Evolutionary conservation across 2,329 filamentous ascomycete genomes (phyloP), one percentile per base, ranked within the genome.

Genomic region (Cladophialophora yegresii): DNA sequence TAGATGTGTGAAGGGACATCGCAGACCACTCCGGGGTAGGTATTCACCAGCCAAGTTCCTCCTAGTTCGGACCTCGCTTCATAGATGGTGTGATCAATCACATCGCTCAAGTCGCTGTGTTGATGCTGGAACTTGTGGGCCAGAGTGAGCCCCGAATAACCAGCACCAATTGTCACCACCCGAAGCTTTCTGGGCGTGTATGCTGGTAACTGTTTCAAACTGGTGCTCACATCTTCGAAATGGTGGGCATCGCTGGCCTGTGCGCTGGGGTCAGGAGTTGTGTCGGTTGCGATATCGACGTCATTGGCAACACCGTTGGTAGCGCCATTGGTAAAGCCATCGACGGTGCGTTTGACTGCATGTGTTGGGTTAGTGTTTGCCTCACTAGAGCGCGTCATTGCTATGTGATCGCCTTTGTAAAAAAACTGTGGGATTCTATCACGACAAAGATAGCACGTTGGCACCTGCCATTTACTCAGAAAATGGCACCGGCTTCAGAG

Each of bases 1-100:
- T 91, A 91, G 20, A 87, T 86, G 72, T 89, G 86, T 0, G 87
- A 84, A 0, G 88, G 87, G 12, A 91, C 84, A 73, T 90, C 87
- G 69, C 88, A 91, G 47, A 57, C 45, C 7, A 67, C 77, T 3
- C 78, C 79, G 0, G 77, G 78, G 62, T 79, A 80, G 1, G 71
- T 70, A 55, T 80, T 80, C 49, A 77, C 78, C 4, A 77, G 69
- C 75, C 75, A 77, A 0, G 78, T 80, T 7, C 78, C 78, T 9
- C 78, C 79, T 20, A 81, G 64, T 16, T 76, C 74, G 10, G 56
- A 55, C 54, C 75, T 73, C 65, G 76, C 75, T 69, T 82, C 80
- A 58, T 79, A 82, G 59, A 82, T 77, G 0, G 74, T 72, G 53
- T 77, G 72, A 6, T 76, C 74, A 30, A 78, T 72, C 22, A 72